phyloP scores from a whole-genome alignment of 2,329 filamentous ascomycete species.

The Neoascochyta sp. region DNA sequence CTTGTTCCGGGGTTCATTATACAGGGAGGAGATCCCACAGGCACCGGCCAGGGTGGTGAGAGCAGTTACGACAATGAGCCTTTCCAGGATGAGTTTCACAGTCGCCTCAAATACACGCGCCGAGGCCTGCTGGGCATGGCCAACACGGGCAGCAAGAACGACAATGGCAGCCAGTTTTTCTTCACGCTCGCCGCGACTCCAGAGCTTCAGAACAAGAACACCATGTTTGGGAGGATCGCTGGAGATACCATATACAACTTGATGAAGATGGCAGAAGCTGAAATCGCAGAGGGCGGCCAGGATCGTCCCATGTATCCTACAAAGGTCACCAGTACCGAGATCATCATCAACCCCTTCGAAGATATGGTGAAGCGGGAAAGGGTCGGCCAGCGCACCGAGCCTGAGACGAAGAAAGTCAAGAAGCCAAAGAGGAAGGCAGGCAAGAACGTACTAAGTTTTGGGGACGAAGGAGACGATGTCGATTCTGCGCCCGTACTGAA shows the following conservation, averaged over 20 bases:
- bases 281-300: slow-evolving; percentile 68
- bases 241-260: slow-evolving; percentile 96
- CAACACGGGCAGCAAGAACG: slow-evolving; percentile 71
- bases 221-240: slow-evolving; percentile 85
- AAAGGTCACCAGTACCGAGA: slow-evolving; percentile 69
- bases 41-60: slow-evolving; percentile 86
- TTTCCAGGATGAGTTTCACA: slow-evolving; percentile 89
- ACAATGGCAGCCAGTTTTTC: slow-evolving; percentile 97
- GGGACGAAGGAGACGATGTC: slow-evolving; percentile 58
- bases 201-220: slow-evolving; percentile 86
- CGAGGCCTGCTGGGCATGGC: slow-evolving; percentile 94
- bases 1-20: slow-evolving; percentile 88
- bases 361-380: slow-evolving; percentile 71
- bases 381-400: slow-evolving; percentile 50
- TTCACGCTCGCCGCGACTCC: slow-evolving; percentile 80
- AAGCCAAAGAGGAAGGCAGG: slow-evolving; percentile 66
- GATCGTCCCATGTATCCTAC: slow-evolving; percentile 85
- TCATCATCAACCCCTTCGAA: slow-evolving; percentile 76
- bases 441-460: slow-evolving; percentile 77
- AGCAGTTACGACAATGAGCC: slow-evolving; percentile 83
- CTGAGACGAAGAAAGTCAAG: slow-evolving; percentile 45
- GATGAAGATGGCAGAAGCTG: slow-evolving; percentile 86
- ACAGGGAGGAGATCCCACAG: slow-evolving; percentile 91
- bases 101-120: slow-evolving; percentile 85
- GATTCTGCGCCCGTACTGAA: slow-evolving; percentile 61